phyloP scores from a whole-genome alignment of 2,329 filamentous ascomycete species.

The Tolypocladium endophyticum region DNA sequence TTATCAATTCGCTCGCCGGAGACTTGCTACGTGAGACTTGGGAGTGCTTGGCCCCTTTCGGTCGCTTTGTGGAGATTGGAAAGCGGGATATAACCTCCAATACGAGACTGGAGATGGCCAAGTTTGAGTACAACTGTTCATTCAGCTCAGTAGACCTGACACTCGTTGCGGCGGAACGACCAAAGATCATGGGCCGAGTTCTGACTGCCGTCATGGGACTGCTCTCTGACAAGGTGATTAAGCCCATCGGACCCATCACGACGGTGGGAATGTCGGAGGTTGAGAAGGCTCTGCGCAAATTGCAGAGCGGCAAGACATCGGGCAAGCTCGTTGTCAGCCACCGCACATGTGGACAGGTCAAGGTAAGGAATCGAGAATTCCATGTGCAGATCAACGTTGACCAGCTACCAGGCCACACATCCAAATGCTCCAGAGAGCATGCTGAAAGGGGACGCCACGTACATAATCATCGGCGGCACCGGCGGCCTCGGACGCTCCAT shows the following conservation, averaged over 20 bases:
- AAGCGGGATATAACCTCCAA: constrained; percentile 26
- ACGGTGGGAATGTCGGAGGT: constrained; percentile 26
- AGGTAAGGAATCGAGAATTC: constrained; percentile 4
- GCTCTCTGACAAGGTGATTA: constrained; percentile 21
- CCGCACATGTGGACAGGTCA: constrained; percentile 28
- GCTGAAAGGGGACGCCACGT: constrained; percentile 31
- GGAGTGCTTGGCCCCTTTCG: constrained; percentile 32
- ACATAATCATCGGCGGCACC: constrained; percentile 41
- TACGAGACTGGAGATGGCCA: constrained; percentile 35
- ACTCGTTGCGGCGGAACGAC: constrained; percentile 29
- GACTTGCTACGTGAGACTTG: constrained; percentile 30
- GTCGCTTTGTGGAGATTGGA: constrained; percentile 35
- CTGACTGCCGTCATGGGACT: constrained; percentile 25
- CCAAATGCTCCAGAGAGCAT: constrained; percentile 11
- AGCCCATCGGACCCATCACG: constrained; percentile 23
- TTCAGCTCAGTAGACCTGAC: constrained; percentile 36
- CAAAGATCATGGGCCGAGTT: constrained; percentile 27
- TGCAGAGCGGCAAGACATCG: constrained; percentile 23
- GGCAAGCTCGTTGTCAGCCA: constrained; percentile 36
- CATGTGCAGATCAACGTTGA: background rate
- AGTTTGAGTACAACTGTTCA: constrained; percentile 34
- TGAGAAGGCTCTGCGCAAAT: constrained; percentile 23
- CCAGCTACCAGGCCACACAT: constrained; percentile 8
- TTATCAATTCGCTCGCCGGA: constrained; percentile 43
- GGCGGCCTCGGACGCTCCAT: constrained; percentile 40